Evolutionary conservation across 2,329 filamentous ascomycete genomes (phyloP).

Genomic region (Orbilia oligospora): DNA sequence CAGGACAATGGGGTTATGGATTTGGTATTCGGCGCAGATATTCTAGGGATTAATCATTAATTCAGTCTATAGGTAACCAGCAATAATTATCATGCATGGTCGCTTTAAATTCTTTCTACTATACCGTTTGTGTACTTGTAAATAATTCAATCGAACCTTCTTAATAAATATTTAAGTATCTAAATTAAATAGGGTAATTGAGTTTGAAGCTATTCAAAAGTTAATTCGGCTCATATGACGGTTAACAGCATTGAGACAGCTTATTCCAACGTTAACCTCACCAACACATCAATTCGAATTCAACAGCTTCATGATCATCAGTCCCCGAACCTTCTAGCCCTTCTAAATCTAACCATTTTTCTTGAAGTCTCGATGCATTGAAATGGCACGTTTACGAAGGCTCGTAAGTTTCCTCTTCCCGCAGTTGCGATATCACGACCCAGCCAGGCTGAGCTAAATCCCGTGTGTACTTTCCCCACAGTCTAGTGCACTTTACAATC

Average conservation of each 20-base stretch:
- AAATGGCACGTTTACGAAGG: not conserved
- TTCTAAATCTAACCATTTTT: too few relatives aligned
- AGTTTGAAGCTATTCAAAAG: not conserved
- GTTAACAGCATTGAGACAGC: not conserved
- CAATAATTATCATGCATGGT: not conserved
- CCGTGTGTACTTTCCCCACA: not conserved
- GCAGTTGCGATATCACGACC: constrained; percentile 9
- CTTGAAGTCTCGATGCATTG: not conserved
- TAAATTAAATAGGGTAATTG: too few relatives aligned
- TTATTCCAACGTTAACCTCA: constrained; percentile 25
- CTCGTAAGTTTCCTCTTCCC: not conserved
- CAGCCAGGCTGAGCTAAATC: not conserved
- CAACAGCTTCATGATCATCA: not conserved
- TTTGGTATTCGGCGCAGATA: not conserved
- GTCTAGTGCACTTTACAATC: not conserved
- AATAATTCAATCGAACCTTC: not conserved
- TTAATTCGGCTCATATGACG: not conserved
- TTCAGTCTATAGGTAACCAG: not conserved
- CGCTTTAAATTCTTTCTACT: not conserved
- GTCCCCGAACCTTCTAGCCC: not conserved
- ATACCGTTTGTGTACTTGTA: constrained; percentile 1
- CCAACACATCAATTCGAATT: not conserved
- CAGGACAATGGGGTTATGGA: constrained; percentile 4
- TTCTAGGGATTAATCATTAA: not conserved
- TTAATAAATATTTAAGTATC: not conserved